A percentile compares a stretch with the other conserved stretches of the same genome.
Evolutionary conservation across 352 stramenopile genomes (phyloP).

Genomic region (Globisporangium megalacanthum): DNA sequence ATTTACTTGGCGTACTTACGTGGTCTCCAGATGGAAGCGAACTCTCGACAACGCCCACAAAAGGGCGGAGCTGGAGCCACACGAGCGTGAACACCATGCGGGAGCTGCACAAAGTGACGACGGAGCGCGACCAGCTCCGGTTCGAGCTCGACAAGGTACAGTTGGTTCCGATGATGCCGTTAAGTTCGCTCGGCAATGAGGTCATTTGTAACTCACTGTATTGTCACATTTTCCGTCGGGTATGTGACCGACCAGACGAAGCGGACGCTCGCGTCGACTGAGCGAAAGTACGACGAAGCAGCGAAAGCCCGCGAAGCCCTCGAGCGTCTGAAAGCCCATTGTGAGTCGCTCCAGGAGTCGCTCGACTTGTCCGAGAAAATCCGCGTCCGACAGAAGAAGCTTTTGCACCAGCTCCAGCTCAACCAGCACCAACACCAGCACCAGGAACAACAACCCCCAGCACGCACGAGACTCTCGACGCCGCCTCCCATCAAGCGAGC

Average conservation of each 20-base stretch:
- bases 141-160: slow-evolving; percentile 72
- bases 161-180: background rate
- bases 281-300: slow-evolving; percentile 51
- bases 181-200: background rate
- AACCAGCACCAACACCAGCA: slow-evolving; percentile 13
- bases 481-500: background rate
- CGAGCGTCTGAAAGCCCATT: slow-evolving; percentile 69
- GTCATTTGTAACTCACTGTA: background rate
- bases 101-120: slow-evolving; percentile 60
- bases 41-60: slow-evolving; percentile 11
- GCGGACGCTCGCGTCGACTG: slow-evolving; percentile 24
- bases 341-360: slow-evolving; percentile 69
- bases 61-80: slow-evolving; percentile 11
- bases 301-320: slow-evolving; percentile 46
- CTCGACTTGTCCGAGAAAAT: slow-evolving; percentile 80
- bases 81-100: slow-evolving; percentile 27
- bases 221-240: too few species aligned
- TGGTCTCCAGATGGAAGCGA: slow-evolving; percentile 16
- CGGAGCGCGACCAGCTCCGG: slow-evolving; percentile 70
- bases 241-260: slow-evolving; percentile 25
- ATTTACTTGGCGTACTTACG: background rate
- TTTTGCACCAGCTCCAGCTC: slow-evolving; percentile 63
- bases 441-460: slow-evolving; percentile 2
- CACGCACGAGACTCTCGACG: background rate
- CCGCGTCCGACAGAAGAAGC: slow-evolving; percentile 65